Percentiles rank a stretch among this genome's conserved stretches.
Conservation (phyloP, 2,329 filamentous ascomycete species). For the Fusarium hainanense region DNA sequence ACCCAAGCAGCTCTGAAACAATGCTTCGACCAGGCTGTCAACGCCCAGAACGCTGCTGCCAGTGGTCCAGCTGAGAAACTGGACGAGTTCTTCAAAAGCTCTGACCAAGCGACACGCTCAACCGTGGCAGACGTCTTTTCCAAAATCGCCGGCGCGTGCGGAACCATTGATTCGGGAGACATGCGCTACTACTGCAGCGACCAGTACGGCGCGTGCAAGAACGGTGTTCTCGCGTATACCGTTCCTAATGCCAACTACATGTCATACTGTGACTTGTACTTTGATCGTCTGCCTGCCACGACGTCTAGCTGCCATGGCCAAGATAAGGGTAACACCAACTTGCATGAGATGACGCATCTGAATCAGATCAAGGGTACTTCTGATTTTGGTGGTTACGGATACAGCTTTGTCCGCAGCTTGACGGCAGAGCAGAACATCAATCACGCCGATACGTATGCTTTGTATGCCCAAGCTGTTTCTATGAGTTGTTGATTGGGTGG, state of each 20-base stretch:
- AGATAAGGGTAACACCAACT: conserved; percentile 71
- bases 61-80: conserved; percentile 63
- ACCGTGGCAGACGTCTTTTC: conserved; percentile 64
- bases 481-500: conserved; percentile 50
- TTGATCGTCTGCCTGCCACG: conserved; percentile 62
- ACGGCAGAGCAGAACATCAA: conserved; percentile 62
- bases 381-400: conserved; percentile 68
- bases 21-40: conserved; percentile 63
- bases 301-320: conserved; percentile 68
- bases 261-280: conserved; percentile 71
- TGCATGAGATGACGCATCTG: conserved; percentile 75
- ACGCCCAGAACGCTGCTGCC: conserved; percentile 62
- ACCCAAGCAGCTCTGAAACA: conserved; percentile 64
- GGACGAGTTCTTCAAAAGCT: conserved; percentile 73
- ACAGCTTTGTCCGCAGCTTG: conserved; percentile 63
- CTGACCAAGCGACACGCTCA: conserved; percentile 55
- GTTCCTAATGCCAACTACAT: conserved; percentile 65
- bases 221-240: conserved; percentile 69
- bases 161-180: conserved; percentile 58
- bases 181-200: conserved; percentile 71
- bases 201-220: conserved; percentile 62
- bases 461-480: conserved; percentile 42
- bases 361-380: conserved; percentile 67
- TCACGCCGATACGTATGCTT: conserved; percentile 68
- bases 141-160: conserved; percentile 66